These are phyloP conservation scores for Cyclotella kingstonii DNA, from an alignment of 108 stramenopile species.

Conservation along the genomic window DNA sequence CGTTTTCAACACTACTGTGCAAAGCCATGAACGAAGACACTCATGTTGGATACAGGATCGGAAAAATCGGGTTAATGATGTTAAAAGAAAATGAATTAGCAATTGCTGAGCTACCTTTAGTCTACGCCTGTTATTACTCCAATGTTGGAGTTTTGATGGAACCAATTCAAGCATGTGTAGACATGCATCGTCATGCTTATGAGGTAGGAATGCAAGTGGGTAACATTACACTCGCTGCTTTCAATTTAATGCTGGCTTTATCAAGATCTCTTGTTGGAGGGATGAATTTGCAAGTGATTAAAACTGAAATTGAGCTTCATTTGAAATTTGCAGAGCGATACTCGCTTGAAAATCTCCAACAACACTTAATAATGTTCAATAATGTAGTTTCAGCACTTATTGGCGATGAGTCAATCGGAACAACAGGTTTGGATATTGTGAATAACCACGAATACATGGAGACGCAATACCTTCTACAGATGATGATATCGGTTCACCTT, in stretches of 20 bases:
- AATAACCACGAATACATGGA: no score
- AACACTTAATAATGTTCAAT: no score
- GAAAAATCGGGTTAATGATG: neutral
- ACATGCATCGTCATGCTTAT: slow-evolving; percentile 11
- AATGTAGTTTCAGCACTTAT: no score
- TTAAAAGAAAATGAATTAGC: neutral
- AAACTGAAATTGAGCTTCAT: slow-evolving; percentile 17
- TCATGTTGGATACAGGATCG: neutral
- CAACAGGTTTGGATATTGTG: no score
- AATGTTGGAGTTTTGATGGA: neutral
- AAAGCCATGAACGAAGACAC: neutral
- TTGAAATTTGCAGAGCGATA: slow-evolving; percentile 3
- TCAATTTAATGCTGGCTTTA: slow-evolving; percentile 4
- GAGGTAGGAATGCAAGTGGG: slow-evolving; percentile 20
- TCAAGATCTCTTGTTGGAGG: slow-evolving; percentile 11
- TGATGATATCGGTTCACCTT: neutral
- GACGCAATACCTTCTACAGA: no score
- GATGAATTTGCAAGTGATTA: slow-evolving; percentile 10
- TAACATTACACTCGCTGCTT: neutral
- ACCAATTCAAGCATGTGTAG: slow-evolving; percentile 20
- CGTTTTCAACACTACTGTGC: neutral
- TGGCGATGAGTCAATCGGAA: no score
- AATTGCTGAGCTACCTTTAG: neutral
- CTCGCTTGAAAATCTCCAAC: no score
- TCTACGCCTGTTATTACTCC: slow-evolving; percentile 2